Evolutionary conservation across 2,329 filamentous ascomycete species (phyloP).

Genomic region (Penicillium sp.): DNA sequence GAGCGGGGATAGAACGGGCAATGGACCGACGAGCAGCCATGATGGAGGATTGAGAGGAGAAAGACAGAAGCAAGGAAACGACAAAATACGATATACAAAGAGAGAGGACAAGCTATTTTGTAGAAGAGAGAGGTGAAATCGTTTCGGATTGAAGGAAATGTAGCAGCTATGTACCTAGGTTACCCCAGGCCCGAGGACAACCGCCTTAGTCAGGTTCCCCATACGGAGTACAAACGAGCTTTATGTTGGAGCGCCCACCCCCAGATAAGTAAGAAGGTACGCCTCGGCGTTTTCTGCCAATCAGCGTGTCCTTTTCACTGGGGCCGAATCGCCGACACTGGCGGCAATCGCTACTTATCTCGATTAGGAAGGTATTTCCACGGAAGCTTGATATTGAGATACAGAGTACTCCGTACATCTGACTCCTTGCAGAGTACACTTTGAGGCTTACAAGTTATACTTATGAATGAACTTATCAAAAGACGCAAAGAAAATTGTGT

Average conservation of each 20-base stretch:
- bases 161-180: constrained; percentile 4
- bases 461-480: neutral
- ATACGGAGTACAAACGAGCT: constrained; percentile 1
- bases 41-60: constrained; percentile 17
- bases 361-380: constrained; percentile 1
- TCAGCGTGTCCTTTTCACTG: neutral
- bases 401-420: no score
- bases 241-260: neutral
- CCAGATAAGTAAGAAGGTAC: constrained; percentile 17
- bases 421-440: neutral
- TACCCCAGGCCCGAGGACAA: constrained; percentile 28
- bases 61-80: neutral
- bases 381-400: neutral
- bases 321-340: constrained; percentile 15
- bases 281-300: constrained; percentile 20
- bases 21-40: constrained; percentile 43
- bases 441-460: neutral
- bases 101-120: neutral
- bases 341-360: neutral
- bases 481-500: neutral
- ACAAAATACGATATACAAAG: neutral
- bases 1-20: constrained; percentile 39
- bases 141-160: constrained; percentile 3
- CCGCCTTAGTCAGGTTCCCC: constrained; percentile 17
- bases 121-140: neutral